Conservation (phyloP, 2,329 filamentous ascomycete species). For the Diaporthe velutina region DNA sequence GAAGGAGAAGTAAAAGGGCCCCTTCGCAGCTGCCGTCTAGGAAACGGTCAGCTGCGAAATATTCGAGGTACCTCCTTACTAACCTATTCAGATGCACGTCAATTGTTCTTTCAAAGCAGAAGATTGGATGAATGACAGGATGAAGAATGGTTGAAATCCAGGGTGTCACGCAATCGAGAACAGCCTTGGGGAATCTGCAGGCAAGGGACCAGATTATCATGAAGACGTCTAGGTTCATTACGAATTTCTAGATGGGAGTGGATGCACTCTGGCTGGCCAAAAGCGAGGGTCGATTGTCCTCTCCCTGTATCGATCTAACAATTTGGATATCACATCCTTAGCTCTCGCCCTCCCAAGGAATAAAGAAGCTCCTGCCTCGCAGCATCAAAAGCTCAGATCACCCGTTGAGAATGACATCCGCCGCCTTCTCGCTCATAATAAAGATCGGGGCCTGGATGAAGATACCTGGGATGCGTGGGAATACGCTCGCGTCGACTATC, state of each 20-base stretch:
- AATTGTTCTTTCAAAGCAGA: background rate
- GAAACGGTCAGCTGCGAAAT: background rate
- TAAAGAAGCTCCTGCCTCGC: background rate
- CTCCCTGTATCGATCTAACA: background rate
- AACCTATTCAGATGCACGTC: background rate
- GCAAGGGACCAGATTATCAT: too few species aligned
- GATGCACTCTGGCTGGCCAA: background rate
- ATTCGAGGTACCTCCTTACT: background rate
- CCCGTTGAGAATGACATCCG: slow-evolving; percentile 61
- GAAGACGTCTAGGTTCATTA: background rate
- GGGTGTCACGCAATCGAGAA: background rate
- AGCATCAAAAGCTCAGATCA: background rate
- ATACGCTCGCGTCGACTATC: slow-evolving; percentile 69
- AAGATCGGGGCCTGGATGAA: slow-evolving; percentile 54
- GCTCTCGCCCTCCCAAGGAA: too few species aligned
- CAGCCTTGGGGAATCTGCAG: too few species aligned
- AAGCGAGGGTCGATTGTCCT: background rate
- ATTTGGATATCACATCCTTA: background rate
- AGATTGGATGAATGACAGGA: background rate
- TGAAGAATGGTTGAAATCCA: background rate
- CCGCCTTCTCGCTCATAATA: slow-evolving; percentile 63
- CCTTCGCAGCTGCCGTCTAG: background rate
- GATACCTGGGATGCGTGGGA: slow-evolving; percentile 59
- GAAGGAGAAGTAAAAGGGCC: background rate
- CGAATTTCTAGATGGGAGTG: background rate